These are phyloP conservation scores for Rhizoclosmatium globosum DNA, from an alignment of 192 early-diverging fungal species.

Conservation along the genomic window DNA sequence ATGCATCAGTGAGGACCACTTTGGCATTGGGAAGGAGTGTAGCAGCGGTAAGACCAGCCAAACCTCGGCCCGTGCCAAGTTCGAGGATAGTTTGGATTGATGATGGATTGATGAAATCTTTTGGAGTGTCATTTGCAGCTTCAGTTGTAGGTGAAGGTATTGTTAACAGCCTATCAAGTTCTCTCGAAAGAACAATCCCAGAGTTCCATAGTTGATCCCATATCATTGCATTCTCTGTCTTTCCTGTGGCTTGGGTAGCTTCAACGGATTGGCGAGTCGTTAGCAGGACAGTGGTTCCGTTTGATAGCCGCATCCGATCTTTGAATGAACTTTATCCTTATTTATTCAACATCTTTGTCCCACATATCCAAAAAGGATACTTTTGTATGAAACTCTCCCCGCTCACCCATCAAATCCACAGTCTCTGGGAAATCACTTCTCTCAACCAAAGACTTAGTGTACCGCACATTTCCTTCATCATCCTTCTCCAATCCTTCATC, in stretches of 20 bases:
- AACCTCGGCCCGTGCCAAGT: conserved; percentile 4
- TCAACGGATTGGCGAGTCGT: neutral
- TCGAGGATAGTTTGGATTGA: neutral
- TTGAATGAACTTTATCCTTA: neutral
- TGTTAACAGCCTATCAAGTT: neutral
- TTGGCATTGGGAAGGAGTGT: neutral
- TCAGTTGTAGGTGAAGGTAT: too few species aligned
- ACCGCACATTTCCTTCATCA: neutral
- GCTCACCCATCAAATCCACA: conserved; percentile 71
- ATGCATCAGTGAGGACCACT: conserved; percentile 5
- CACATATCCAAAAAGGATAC: conserved; percentile 45
- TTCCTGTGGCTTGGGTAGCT: neutral
- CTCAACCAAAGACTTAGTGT: conserved; percentile 12
- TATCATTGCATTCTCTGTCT: neutral
- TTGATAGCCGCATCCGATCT: neutral
- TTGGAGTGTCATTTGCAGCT: neutral
- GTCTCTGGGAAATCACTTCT: conserved; percentile 15
- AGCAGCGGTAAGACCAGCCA: conserved; percentile 4
- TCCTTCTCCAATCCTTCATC: neutral
- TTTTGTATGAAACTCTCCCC: conserved; percentile 77
- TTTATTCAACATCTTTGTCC: conserved; percentile 3
- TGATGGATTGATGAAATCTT: neutral
- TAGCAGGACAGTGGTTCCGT: neutral
- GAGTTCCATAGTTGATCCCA: conserved; percentile 11
- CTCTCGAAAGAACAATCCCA: neutral